Evolutionary conservation across 768 basidiomycete species (phyloP).

Genomic region (Termitomyces sp.): DNA sequence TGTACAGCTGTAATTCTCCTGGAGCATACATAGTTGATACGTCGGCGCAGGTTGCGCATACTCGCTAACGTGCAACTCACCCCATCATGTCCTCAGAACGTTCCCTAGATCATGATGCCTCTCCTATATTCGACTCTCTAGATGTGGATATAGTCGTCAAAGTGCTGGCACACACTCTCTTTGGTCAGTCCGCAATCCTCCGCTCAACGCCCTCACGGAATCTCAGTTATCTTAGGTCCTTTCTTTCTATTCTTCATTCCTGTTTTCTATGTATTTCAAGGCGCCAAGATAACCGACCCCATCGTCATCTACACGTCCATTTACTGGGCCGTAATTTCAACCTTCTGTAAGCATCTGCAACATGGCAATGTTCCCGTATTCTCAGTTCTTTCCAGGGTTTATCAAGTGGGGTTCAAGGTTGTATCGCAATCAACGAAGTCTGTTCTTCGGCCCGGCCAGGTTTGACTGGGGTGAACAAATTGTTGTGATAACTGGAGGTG

Average conservation of each 20-base stretch:
- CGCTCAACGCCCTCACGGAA: neutral
- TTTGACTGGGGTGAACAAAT: constrained; percentile 89
- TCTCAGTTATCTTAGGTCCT: constrained; percentile 52
- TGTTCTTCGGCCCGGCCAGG: constrained; percentile 54
- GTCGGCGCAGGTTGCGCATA: constrained; percentile 22
- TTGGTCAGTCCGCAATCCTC: constrained; percentile 51
- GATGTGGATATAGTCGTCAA: constrained; percentile 79
- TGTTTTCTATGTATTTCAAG: constrained; percentile 73
- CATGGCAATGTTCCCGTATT: neutral
- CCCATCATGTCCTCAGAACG: constrained; percentile 11
- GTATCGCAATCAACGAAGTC: constrained; percentile 71
- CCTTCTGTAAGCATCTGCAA: constrained; percentile 58
- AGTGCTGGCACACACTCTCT: constrained; percentile 72
- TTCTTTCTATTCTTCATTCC: constrained; percentile 84
- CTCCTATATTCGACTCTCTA: constrained; percentile 63
- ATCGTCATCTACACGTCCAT: constrained; percentile 45
- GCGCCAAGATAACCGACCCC: constrained; percentile 46
- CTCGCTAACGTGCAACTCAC: neutral
- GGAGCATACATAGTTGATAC: too few species aligned
- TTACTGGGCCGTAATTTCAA: constrained; percentile 58
- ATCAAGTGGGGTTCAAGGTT: constrained; percentile 67
- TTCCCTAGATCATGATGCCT: constrained; percentile 32
- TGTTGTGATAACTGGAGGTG: constrained; percentile 89
- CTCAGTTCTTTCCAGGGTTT: constrained; percentile 43
- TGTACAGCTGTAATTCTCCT: too few species aligned